Conservation (phyloP, 345 rosid species). For the Physaria fendleri region DNA sequence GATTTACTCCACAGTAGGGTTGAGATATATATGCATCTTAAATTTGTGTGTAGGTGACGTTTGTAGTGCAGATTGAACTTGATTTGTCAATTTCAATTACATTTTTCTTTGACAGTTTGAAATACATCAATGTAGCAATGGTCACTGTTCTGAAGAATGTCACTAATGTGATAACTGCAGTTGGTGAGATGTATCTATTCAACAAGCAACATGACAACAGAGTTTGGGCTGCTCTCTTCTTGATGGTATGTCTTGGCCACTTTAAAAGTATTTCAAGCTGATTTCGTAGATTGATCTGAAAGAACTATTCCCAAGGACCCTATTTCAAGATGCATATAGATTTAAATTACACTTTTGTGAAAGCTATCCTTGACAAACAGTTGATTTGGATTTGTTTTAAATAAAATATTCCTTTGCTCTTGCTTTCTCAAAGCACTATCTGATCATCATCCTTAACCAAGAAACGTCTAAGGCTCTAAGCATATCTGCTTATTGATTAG, state of each 20-base stretch:
- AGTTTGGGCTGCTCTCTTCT: conserved; percentile 94
- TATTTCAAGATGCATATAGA: neutral
- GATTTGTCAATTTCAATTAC: neutral
- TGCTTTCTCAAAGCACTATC: neutral
- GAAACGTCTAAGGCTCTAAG: neutral
- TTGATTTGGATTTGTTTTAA: neutral
- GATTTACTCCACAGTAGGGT: neutral
- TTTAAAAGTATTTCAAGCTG: neutral
- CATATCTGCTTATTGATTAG: neutral
- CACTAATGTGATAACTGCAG: conserved; percentile 90
- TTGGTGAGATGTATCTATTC: conserved; percentile 97
- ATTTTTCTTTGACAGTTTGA: conserved; percentile 58
- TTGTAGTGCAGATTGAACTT: neutral
- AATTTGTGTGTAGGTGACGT: neutral
- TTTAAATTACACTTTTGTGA: neutral
- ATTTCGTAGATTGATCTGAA: neutral
- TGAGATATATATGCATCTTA: neutral
- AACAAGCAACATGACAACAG: conserved; percentile 81
- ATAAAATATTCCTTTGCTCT: neutral
- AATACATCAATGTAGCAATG: conserved; percentile 98
- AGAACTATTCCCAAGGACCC: neutral
- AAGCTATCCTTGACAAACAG: neutral
- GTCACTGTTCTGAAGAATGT: conserved; percentile 97
- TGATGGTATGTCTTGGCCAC: conserved; percentile 62
- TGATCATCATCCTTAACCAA: neutral